phyloP scores from a whole-genome alignment of 1,139 yeast species.

The Yarrowia galli region DNA sequence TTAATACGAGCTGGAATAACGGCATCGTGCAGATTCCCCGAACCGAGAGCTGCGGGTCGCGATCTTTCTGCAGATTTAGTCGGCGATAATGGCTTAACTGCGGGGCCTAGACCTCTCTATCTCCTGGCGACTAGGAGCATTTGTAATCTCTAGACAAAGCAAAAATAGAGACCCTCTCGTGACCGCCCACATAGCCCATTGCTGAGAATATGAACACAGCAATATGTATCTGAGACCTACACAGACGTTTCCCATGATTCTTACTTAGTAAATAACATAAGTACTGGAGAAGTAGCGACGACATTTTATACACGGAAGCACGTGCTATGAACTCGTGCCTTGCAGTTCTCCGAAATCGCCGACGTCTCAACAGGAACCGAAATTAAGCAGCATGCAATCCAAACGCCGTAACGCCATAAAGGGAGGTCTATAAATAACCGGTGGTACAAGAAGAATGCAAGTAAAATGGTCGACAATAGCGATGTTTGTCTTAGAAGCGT shows the following conservation, averaged over 20 bases:
- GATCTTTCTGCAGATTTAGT: neutral
- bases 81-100: slow-evolving; percentile 1
- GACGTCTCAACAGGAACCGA: neutral
- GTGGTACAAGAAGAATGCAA: too few species aligned
- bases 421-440: too few species aligned
- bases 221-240: too few species aligned
- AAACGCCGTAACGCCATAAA: neutral
- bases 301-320: neutral
- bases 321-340: neutral
- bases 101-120: neutral
- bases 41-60: neutral
- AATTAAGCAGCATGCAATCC: neutral
- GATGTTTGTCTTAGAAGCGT: too few species aligned
- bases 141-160: slow-evolving; percentile 3
- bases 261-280: too few species aligned
- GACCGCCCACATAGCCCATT: neutral
- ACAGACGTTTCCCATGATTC: too few species aligned
- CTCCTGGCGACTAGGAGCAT: neutral
- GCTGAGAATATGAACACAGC: too few species aligned
- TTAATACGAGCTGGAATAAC: slow-evolving; percentile 24
- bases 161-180: neutral
- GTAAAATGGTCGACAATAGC: too few species aligned
- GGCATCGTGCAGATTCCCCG: neutral
- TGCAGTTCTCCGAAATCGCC: slow-evolving; percentile 12
- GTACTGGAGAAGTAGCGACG: neutral